A percentile compares a stretch with the other conserved stretches of the same genome.
Evolutionary conservation across 2,329 filamentous ascomycete species (phyloP).

Genomic region (Colletotrichum sansevieriae): DNA sequence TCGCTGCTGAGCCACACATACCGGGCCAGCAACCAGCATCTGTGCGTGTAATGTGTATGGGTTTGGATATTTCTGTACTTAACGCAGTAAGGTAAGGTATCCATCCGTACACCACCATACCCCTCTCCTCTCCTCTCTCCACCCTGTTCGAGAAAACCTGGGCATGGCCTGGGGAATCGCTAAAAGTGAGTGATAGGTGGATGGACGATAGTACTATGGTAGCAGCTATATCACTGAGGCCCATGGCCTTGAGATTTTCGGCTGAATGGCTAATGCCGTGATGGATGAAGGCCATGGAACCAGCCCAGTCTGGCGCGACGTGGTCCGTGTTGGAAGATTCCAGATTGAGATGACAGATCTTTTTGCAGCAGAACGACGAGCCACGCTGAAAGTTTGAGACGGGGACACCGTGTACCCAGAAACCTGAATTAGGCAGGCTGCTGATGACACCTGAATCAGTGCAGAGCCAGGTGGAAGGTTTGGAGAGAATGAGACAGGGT

Average conservation of each 20-base stretch:
- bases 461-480: constrained; percentile 31
- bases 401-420: constrained; percentile 40
- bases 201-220: constrained; percentile 44
- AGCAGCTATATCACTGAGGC: constrained; percentile 52
- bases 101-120: constrained; percentile 11
- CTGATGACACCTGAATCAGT: constrained; percentile 35
- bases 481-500: constrained; percentile 35
- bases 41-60: constrained; percentile 36
- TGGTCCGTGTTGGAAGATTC: constrained; percentile 45
- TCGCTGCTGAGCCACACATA: constrained; percentile 53
- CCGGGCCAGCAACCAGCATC: constrained; percentile 28
- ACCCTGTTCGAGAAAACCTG: constrained; percentile 41
- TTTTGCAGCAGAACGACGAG: constrained; percentile 8
- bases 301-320: constrained; percentile 46
- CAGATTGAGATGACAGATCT: constrained; percentile 39
- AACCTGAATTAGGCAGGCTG: constrained; percentile 29
- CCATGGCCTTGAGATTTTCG: constrained; percentile 57
- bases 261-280: constrained; percentile 65
- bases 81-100: neutral
- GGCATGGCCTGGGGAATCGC: constrained; percentile 40
- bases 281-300: constrained; percentile 52
- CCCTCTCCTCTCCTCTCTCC: constrained; percentile 14
- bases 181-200: constrained; percentile 51
- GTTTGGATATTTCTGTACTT: constrained; percentile 36
- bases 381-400: constrained; percentile 46